Evolutionary conservation across 2,329 filamentous ascomycete genomes (phyloP), one percentile per base, ranked within the genome.

Genomic region (Talaromyces sp.): DNA sequence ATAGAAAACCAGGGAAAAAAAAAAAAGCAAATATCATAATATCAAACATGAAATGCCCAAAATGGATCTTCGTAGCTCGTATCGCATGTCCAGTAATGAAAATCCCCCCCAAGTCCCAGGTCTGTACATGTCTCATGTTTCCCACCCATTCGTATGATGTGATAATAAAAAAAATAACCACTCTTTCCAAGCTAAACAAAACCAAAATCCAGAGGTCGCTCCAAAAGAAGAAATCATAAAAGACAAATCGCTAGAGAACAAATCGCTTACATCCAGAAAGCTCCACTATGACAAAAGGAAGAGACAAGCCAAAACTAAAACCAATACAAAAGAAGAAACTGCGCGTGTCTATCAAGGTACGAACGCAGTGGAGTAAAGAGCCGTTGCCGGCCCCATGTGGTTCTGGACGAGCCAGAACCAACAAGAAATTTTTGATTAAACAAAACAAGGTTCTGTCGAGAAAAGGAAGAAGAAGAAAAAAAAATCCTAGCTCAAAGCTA

Each of bases 341-440:
- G 51, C 54, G 56, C 55, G 58, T 27, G 48, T 58, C 56, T 58
- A 56, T 54, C 44, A 42, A 51, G 49, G 45, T 54, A 58, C 56
- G 56, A 55, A 54, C 57, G 56, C 56, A 54, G 52, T 52, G 37
- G 50, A 60, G 52, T 52, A 33, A 48, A 60, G 44, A 52, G 33
- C 49, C 55, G 55, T 60, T 47, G 57, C 49, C 57, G 47, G 49
- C 36, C 4, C 30, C 39, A 32, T 50, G 32, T 30, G 19, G 22
- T 43, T 51, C 35, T 45, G 16, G 32, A 45, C 35, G 19, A 37
- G 37, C 29, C 30, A 49, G 33, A 56, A 41, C 42, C 35, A 42
- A 17, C 3, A 35, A 44, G 13, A 29, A 10, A 24, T 32, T 30
- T 43, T 42, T 30, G 24, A 56, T 50, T 37, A 47, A 40, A 24